Evolutionary conservation across 106 monocot genomes (phyloP).

Genomic region (Dendrobium catenatum): DNA sequence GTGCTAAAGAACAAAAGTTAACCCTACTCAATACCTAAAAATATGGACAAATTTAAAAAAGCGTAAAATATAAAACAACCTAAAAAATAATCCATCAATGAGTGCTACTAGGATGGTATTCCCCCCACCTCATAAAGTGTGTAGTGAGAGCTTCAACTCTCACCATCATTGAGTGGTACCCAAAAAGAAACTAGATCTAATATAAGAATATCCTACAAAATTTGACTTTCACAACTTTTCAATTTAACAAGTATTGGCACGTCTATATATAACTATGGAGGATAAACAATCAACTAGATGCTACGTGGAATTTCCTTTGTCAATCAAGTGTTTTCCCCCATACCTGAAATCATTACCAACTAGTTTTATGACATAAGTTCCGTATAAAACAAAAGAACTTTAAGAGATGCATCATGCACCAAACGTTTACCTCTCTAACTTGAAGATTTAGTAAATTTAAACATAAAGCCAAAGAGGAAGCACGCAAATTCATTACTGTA

Average conservation of each 20-base stretch:
- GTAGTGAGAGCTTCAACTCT: background rate
- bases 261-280: background rate
- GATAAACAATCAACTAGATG: background rate
- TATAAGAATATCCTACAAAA: background rate
- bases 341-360: background rate
- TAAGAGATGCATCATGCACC: background rate
- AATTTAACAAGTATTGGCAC: background rate
- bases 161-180: background rate
- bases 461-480: too few species aligned
- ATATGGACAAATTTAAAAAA: background rate
- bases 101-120: background rate
- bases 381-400: background rate
- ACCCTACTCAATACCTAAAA: background rate
- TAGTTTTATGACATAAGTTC: background rate
- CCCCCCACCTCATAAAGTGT: background rate
- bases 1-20: background rate
- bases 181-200: background rate
- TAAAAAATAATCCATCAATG: background rate
- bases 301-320: background rate
- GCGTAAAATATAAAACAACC: background rate
- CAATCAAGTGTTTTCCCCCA: background rate
- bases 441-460: background rate
- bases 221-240: background rate
- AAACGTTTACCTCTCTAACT: background rate
- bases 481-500: too few species aligned